Evolutionary conservation across 176 grass and related monocot species (phyloP).

Genomic region (Guadua angustifolia): DNA sequence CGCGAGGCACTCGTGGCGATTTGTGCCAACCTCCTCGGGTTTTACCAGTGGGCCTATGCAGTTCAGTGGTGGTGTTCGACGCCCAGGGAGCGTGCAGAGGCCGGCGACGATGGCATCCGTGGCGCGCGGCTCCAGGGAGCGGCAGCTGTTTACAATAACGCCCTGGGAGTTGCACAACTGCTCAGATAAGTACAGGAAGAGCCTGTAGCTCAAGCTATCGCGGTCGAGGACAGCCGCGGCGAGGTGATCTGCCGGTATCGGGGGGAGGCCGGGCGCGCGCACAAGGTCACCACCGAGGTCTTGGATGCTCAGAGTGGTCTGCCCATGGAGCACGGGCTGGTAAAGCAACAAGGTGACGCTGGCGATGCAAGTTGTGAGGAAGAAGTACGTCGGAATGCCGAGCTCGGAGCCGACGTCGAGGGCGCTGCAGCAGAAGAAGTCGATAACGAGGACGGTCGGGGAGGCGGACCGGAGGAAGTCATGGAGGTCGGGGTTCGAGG

Average conservation of each 20-base stretch:
- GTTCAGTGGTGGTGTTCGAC: background rate
- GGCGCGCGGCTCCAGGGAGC: constrained; percentile 51
- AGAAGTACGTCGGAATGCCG: constrained; percentile 56
- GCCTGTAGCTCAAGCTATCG: constrained; percentile 10
- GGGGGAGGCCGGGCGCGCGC: constrained; percentile 25
- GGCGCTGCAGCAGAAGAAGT: constrained; percentile 53
- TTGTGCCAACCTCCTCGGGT: constrained; percentile 7
- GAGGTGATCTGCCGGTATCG: constrained; percentile 49
- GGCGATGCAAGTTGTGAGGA: constrained; percentile 34
- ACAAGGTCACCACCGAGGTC: background rate
- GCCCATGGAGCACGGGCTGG: constrained; percentile 8
- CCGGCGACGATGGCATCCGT: constrained; percentile 22
- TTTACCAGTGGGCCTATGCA: constrained; percentile 53
- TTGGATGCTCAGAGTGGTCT: background rate
- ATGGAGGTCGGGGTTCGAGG: constrained; percentile 24
- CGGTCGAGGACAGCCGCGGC: constrained; percentile 26
- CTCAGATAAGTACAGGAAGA: constrained; percentile 17
- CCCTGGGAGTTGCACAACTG: constrained; percentile 39
- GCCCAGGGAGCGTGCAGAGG: constrained; percentile 20
- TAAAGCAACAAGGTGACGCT: constrained; percentile 28
- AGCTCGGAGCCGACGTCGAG: constrained; percentile 50
- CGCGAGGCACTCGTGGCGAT: constrained; percentile 41
- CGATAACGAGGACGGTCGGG: constrained; percentile 51
- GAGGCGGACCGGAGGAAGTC: constrained; percentile 26
- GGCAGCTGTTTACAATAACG: constrained; percentile 60